Evolutionary conservation across 495 filamentous ascomycete genomes (phyloP), one percentile per base, ranked within the genome.

Genomic region (Penicillium cosmopolitanum): DNA sequence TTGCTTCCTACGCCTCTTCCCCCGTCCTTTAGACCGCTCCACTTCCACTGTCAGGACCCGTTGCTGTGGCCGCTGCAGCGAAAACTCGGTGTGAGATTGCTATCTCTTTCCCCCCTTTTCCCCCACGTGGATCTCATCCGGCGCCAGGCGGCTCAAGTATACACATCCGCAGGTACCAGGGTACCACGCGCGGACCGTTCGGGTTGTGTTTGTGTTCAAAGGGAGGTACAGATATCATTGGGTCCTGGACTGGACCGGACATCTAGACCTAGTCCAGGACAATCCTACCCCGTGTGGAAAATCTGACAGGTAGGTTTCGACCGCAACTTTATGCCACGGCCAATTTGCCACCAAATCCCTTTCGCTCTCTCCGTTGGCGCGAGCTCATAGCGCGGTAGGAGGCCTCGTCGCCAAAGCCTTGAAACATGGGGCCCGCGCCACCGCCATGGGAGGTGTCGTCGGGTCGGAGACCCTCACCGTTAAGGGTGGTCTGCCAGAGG

Each of bases 401-500:
- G 18, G 52, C 54, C 12, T 78, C 77, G 19, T 79, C 78, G 15
- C 69, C 70, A 58, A 74, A 69, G 18, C 66, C 67, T 51, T 64
- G 61, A 62, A 76, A 77, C 43, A 72, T 58, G 28, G 60, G 21
- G 15, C 66, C 66, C 48, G 55, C 16, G 44, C 44, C 56, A 48
- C 58, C 61, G 33, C 72, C 62, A 57, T 72, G 69, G 46, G 71
- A 61, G 11, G 58, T 31, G 12, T 78, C 73, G 21, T 80, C 76
- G 11, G 63, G 54, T 44, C 80, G 86, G 72, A 91, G 91, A 3
- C 90, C 91, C 8, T 94, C 91, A 15, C 91, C 88, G 63, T 84
- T 87, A 60, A 94, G 84, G 2, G 91, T 74, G 16, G 85, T 81
- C 23, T 72, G 73, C 71, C 82, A 92, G 15, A 96, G 79, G 8